Evolutionary conservation across 2,329 filamentous ascomycete species (phyloP).

Genomic region (Annulohypoxylon truncatum): DNA sequence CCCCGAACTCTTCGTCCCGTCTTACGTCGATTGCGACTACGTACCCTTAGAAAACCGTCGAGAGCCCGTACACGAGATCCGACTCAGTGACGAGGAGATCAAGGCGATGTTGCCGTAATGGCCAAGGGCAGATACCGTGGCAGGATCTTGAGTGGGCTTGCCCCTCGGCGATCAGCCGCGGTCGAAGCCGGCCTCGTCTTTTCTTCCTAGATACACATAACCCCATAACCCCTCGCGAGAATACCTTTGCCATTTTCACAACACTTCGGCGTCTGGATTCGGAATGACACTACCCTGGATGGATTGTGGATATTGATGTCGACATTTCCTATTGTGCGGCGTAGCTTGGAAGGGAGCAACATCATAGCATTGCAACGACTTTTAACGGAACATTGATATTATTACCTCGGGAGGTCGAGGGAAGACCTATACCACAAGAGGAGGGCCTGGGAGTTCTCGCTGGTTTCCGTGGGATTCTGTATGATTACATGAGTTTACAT

Average conservation of each 20-base stretch:
- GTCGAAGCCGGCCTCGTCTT: conserved; percentile 14
- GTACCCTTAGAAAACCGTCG: conserved; percentile 79
- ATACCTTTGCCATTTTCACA: conserved; percentile 48
- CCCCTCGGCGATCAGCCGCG: conserved; percentile 5
- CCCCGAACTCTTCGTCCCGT: conserved; percentile 85
- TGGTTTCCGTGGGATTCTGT: conserved; percentile 30
- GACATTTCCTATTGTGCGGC: conserved; percentile 41
- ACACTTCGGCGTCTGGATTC: conserved; percentile 51
- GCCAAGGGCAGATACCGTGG: conserved; percentile 30
- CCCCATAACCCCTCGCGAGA: conserved; percentile 50
- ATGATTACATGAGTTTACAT: conserved; percentile 40
- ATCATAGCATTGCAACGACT: conserved; percentile 42
- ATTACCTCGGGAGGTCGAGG: conserved; percentile 20
- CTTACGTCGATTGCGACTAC: conserved; percentile 80
- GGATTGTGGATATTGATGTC: conserved; percentile 44
- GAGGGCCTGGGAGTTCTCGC: conserved; percentile 28
- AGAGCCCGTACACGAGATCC: conserved; percentile 82
- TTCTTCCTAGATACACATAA: conserved; percentile 47
- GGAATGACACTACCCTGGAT: conserved; percentile 48
- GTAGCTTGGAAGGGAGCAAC: conserved; percentile 31
- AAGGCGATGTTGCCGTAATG: conserved; percentile 74
- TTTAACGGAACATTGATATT: conserved; percentile 41
- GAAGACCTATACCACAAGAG: not conserved
- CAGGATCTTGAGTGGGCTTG: not conserved
- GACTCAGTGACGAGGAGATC: conserved; percentile 80